These are phyloP conservation scores for Pseudogymnoascus sp. DNA, from an alignment of 2,329 filamentous ascomycete genomes.

Conservation along the genomic window DNA sequence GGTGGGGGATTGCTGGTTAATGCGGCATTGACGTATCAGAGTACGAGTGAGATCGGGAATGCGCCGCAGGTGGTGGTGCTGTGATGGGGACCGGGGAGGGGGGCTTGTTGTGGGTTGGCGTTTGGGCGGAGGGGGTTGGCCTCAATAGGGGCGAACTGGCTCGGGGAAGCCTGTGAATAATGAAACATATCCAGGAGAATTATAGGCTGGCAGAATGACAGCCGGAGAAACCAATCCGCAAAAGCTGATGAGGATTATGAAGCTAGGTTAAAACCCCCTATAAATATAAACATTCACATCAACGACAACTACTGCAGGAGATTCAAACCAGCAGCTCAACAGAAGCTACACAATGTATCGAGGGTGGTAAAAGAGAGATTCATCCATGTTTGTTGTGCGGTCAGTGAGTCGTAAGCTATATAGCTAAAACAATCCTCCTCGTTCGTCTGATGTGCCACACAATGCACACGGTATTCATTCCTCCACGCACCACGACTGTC, in stretches of 20 bases:
- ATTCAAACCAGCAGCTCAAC: background rate
- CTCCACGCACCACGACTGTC: background rate
- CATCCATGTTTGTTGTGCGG: background rate
- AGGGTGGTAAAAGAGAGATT: no score
- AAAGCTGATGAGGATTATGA: background rate
- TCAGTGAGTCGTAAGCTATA: background rate
- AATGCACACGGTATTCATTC: background rate
- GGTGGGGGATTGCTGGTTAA: constrained; percentile 51
- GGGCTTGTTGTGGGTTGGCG: background rate
- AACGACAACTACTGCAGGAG: background rate
- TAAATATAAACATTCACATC: background rate
- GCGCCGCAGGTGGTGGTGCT: constrained; percentile 25
- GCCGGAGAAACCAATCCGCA: background rate
- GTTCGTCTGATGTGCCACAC: background rate
- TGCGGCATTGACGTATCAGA: constrained; percentile 47
- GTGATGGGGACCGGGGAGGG: constrained; percentile 7
- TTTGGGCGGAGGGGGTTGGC: background rate
- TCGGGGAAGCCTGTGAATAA: background rate
- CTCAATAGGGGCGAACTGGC: background rate
- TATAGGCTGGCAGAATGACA: background rate
- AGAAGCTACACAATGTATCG: background rate
- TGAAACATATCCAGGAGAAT: background rate
- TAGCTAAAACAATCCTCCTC: background rate
- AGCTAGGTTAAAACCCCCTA: background rate
- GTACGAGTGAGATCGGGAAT: constrained; percentile 42